Conservation (phyloP, 1,284 basidiomycete species). For the Pyrrhoderma lamaoense region DNA sequence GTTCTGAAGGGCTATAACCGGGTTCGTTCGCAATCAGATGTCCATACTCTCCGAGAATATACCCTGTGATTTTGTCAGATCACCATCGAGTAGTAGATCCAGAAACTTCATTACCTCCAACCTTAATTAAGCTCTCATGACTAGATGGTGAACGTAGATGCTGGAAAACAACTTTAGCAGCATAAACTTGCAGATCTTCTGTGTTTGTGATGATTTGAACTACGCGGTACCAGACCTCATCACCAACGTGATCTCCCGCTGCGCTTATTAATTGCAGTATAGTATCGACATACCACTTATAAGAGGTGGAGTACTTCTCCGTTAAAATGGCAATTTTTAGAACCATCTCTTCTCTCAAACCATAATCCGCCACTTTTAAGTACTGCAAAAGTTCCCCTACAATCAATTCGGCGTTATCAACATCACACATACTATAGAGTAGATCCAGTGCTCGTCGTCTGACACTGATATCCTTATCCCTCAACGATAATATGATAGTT, state of each 20-base stretch:
- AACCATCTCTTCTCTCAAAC: constrained; percentile 95
- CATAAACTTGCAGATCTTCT: constrained; percentile 93
- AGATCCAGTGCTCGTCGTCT: constrained; percentile 91
- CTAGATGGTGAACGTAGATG: constrained; percentile 84
- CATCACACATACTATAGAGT: constrained; percentile 98
- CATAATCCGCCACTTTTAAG: constrained; percentile 91
- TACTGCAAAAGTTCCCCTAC: constrained; percentile 93
- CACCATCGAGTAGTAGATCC: constrained; percentile 14
- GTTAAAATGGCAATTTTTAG: constrained; percentile 97
- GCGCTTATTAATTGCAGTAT: constrained; percentile 92
- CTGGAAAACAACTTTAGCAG: constrained; percentile 89
- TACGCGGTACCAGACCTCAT: constrained; percentile 99
- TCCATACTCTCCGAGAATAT: constrained; percentile 95
- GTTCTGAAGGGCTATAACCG: constrained; percentile 90
- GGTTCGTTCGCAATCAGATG: constrained; percentile 94
- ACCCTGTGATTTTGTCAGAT: constrained; percentile 57
- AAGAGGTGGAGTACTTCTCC: constrained; percentile 92
- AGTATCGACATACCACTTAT: constrained; percentile 96
- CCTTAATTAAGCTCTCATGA: constrained; percentile 96
- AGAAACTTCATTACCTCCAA: constrained; percentile 58
- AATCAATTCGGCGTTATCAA: constrained; percentile 89
- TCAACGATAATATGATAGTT: constrained; percentile 89
- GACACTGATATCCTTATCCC: constrained; percentile 97
- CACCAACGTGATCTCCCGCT: constrained; percentile 96
- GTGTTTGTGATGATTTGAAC: constrained; percentile 99